A percentile compares a stretch with the other conserved stretches of the same genome.
Conservation (phyloP, 2,329 filamentous ascomycete genomes). For the Cladophialophora exuberans region DNA sequence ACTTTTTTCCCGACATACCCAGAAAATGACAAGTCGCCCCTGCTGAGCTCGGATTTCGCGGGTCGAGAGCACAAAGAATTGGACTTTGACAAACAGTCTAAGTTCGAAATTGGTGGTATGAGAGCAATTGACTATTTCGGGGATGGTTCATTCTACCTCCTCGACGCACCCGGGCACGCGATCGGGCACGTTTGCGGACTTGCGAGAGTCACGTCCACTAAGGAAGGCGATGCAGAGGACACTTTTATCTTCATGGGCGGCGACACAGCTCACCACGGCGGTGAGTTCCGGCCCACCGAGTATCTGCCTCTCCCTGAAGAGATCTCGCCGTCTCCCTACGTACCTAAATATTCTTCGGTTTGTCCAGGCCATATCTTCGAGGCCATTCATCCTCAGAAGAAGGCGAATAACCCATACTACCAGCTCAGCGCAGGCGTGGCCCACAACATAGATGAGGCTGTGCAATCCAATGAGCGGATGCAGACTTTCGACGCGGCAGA, state of each 20-base stretch:
- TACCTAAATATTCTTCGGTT: conserved; percentile 11
- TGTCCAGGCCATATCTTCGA: conserved; percentile 36
- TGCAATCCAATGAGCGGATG: conserved; percentile 31
- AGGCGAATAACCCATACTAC: conserved; percentile 24
- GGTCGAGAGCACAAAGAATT: conserved; percentile 34
- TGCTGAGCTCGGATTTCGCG: conserved; percentile 41
- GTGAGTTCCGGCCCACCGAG: conserved; percentile 37
- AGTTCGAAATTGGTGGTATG: conserved; percentile 44
- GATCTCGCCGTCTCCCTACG: conserved; percentile 20
- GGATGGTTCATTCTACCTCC: conserved; percentile 41
- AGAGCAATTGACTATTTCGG: conserved; percentile 46
- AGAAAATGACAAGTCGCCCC: conserved; percentile 38
- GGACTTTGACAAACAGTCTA: conserved; percentile 36
- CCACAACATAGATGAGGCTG: conserved; percentile 31
- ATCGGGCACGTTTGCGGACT: conserved; percentile 55
- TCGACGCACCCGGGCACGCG: conserved; percentile 51
- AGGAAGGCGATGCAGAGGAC: conserved; percentile 37
- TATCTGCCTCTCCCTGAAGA: conserved; percentile 36
- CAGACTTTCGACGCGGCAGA: conserved; percentile 35
- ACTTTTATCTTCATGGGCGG: conserved; percentile 56
- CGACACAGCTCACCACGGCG: conserved; percentile 51
- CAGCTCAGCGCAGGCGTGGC: conserved; percentile 31
- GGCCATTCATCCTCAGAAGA: conserved; percentile 32
- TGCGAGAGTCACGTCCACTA: conserved; percentile 47
- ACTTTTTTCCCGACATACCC: conserved; percentile 54